Evolutionary conservation across 176 grass and related monocot genomes (phyloP).

Genomic region (Dactylis glomerata): DNA sequence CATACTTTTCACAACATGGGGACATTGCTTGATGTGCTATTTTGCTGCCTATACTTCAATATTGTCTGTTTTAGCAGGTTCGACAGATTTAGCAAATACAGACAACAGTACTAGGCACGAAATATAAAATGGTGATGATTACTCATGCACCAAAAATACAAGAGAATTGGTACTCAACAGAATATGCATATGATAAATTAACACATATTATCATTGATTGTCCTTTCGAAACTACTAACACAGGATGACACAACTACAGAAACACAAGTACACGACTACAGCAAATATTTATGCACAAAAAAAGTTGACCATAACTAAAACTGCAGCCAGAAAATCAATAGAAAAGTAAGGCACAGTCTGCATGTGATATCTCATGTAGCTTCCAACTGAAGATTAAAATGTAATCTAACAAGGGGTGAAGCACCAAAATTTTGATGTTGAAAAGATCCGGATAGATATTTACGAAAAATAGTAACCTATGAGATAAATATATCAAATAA

Average conservation of each 20-base stretch:
- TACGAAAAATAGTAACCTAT: conserved; percentile 22
- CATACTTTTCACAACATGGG: not conserved
- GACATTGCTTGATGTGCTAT: conserved; percentile 2
- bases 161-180: not conserved
- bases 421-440: not conserved
- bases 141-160: conserved; percentile 3
- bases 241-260: not conserved
- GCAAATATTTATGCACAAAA: not conserved
- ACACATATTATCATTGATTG: conserved; percentile 11
- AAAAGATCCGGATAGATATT: not conserved
- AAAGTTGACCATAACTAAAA: conserved; percentile 22
- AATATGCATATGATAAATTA: not conserved
- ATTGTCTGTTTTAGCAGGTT: not conserved
- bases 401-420: not conserved
- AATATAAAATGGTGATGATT: not conserved
- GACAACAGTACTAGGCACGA: not conserved
- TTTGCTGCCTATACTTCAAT: conserved; percentile 4
- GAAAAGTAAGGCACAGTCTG: not conserved
- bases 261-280: conserved; percentile 4
- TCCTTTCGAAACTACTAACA: not conserved
- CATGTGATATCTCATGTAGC: not conserved
- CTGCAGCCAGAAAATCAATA: not conserved
- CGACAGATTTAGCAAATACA: conserved; percentile 8
- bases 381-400: not conserved
- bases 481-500: conserved; percentile 14